These are phyloP conservation scores for Lentinula lateritia DNA, from an alignment of 768 basidiomycete genomes.

Conservation along the genomic window DNA sequence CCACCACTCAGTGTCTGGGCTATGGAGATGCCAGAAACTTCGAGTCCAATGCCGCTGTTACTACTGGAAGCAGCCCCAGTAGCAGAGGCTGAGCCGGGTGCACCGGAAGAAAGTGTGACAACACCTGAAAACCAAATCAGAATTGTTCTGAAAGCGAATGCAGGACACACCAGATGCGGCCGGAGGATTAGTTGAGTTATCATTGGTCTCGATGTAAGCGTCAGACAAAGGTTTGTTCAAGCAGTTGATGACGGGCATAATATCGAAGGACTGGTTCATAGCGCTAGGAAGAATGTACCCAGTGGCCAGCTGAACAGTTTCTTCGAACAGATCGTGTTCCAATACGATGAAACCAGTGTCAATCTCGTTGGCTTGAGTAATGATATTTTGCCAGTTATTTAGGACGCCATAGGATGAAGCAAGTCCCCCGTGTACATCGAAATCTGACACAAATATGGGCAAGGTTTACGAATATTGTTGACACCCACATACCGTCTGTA, in stretches of 20 bases:
- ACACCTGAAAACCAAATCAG: constrained; percentile 7
- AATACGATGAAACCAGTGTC: constrained; percentile 84
- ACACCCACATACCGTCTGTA: constrained; percentile 45
- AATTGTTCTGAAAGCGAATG: constrained; percentile 28
- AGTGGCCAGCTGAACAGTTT: constrained; percentile 79
- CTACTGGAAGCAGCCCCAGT: constrained; percentile 13
- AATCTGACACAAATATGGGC: constrained; percentile 43
- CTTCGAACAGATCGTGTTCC: constrained; percentile 82
- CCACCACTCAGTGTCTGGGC: not conserved
- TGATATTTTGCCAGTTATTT: constrained; percentile 69
- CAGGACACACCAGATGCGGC: constrained; percentile 31
- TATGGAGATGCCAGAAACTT: not conserved
- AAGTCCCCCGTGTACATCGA: constrained; percentile 67
- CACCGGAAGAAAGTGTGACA: constrained; percentile 25
- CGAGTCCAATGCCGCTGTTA: not conserved
- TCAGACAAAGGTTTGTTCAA: constrained; percentile 49
- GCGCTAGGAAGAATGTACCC: constrained; percentile 85
- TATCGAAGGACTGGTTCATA: constrained; percentile 61
- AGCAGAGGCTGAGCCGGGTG: constrained; percentile 27
- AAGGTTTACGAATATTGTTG: not conserved
- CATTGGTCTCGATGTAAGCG: constrained; percentile 80
- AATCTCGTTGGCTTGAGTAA: constrained; percentile 52
- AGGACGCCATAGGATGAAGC: constrained; percentile 55
- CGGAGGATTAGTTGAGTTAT: constrained; percentile 61
- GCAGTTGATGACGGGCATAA: constrained; percentile 70